Base-by-base conservation (phyloP, 75 land plant species). In the Cryptomeria japonica region DNA sequence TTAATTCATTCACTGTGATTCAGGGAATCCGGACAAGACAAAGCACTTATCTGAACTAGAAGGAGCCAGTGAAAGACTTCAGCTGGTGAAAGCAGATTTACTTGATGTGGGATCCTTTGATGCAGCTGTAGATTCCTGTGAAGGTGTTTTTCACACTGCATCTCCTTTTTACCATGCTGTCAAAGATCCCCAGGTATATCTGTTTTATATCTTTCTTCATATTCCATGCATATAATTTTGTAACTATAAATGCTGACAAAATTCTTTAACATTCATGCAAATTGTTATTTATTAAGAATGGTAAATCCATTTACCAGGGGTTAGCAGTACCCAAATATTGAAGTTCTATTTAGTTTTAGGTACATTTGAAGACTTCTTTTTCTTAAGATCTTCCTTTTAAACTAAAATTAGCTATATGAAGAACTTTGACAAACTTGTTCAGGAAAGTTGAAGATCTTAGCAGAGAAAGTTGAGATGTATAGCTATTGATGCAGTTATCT, bases 111-210 rank as follows among this genome's bases (percentile, higher is more conserved):
- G 92, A 19, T 58, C 87, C 22, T 91, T 92, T 70, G 92, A 91
- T 83, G 88, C 80, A 32, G 93, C 92, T 53, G 68, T 92, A 4
- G 36, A 73, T 83, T 93, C 90, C 51, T 88, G 89, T 80, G 87
- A 92, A 51, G 92, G 93, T 34, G 93, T 92, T 70, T 92, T 92
- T 70, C 93, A 92, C 82, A 85, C 79, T 42, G 93, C 93, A 32
- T 92, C 89, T 39, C 93, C 93, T 51, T 85, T 85, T 9, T 85
- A 36, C 64, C 11, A 2, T 16, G 41, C 5, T 36, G 12, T 37
- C 64, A 34, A 51, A 37, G 86, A 85, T 85, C 86, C 86, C 64
- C 86, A 85, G 86, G 86, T 56, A 75, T 75, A 10, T 3, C 16
- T 12, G 77, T 75, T 13, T 75, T 75, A 25, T 64, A 64, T 7